Conservation (phyloP, 2,329 filamentous ascomycete species). For the Alternaria alternata region DNA sequence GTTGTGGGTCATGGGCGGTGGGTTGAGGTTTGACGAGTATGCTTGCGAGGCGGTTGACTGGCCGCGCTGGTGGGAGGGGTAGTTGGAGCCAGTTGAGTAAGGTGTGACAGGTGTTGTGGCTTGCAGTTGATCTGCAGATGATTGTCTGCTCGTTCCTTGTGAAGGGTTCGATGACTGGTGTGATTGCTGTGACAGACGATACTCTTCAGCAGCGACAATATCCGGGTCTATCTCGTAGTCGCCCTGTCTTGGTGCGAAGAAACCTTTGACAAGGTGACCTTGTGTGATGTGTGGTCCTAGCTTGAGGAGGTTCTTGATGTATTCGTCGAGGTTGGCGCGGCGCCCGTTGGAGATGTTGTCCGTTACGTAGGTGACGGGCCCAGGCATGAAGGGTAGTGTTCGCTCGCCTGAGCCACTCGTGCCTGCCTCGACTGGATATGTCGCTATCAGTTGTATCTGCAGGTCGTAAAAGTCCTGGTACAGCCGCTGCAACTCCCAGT, state of each 20-base stretch:
- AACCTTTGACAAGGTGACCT: constrained; percentile 83
- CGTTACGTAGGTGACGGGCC: constrained; percentile 97
- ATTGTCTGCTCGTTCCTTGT: constrained; percentile 47
- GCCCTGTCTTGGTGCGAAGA: constrained; percentile 88
- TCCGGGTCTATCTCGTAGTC: constrained; percentile 91
- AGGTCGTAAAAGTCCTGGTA: constrained; percentile 99
- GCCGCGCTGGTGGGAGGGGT: constrained; percentile 55
- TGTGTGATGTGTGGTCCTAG: constrained; percentile 85
- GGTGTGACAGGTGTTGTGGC: constrained; percentile 47
- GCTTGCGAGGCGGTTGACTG: constrained; percentile 46
- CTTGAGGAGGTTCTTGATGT: constrained; percentile 88
- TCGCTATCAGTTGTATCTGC: constrained; percentile 91
- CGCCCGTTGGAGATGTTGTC: constrained; percentile 95
- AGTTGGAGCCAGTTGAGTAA: constrained; percentile 46
- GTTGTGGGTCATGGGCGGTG: constrained; percentile 50
- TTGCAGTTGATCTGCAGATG: constrained; percentile 50
- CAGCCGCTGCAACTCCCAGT: constrained; percentile 92
- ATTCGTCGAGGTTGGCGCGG: constrained; percentile 90
- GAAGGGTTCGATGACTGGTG: constrained; percentile 50
- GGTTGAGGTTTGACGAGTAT: constrained; percentile 40
- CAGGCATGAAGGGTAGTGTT: constrained; percentile 95
- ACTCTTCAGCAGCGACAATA: constrained; percentile 69
- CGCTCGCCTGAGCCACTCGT: constrained; percentile 78
- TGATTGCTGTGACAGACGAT: constrained; percentile 72
- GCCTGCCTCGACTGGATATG: constrained; percentile 90